phyloP scores from a whole-genome alignment of 768 basidiomycete species.

The Podaxis pistillaris region DNA sequence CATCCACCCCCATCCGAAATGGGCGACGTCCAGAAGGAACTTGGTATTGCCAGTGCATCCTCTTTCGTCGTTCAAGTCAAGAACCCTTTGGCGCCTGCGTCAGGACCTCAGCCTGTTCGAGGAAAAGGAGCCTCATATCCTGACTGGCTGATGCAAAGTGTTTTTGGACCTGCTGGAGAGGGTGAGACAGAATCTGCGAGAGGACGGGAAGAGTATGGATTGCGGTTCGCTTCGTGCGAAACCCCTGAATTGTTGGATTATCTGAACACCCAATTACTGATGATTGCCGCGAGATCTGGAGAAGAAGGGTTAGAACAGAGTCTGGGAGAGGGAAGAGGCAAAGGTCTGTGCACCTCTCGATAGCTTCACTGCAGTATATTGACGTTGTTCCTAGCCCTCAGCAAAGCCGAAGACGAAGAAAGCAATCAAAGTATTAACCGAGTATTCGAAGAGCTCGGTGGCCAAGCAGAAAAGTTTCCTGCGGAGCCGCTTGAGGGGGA shows the following conservation, averaged over 20 bases:
- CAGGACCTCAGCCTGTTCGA: conserved; percentile 29
- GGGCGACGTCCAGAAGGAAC: conserved; percentile 53
- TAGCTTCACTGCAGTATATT: neutral
- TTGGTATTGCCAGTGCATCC: conserved; percentile 52
- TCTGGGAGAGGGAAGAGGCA: conserved; percentile 50
- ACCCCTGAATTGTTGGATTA: conserved; percentile 53
- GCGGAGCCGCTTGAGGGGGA: conserved; percentile 48
- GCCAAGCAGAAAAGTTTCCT: conserved; percentile 39
- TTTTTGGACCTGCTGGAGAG: conserved; percentile 40
- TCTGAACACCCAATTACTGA: conserved; percentile 49
- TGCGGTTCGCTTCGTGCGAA: conserved; percentile 52
- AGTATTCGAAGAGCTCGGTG: conserved; percentile 44
- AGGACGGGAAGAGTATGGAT: conserved; percentile 45
- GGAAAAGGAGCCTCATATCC: conserved; percentile 44
- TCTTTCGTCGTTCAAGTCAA: conserved; percentile 62
- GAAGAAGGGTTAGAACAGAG: conserved; percentile 47
- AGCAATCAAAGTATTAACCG: conserved; percentile 35
- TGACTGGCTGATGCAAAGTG: conserved; percentile 40
- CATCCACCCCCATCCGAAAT: conserved; percentile 43
- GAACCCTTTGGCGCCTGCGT: conserved; percentile 50
- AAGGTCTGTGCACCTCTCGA: conserved; percentile 33
- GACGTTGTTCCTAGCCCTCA: conserved; percentile 32
- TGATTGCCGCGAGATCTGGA: conserved; percentile 51
- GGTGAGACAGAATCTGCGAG: conserved; percentile 20
- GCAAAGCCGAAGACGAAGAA: conserved; percentile 37